Conservation (phyloP, 257 asterid genomes). For the Fraxinus anomala region DNA sequence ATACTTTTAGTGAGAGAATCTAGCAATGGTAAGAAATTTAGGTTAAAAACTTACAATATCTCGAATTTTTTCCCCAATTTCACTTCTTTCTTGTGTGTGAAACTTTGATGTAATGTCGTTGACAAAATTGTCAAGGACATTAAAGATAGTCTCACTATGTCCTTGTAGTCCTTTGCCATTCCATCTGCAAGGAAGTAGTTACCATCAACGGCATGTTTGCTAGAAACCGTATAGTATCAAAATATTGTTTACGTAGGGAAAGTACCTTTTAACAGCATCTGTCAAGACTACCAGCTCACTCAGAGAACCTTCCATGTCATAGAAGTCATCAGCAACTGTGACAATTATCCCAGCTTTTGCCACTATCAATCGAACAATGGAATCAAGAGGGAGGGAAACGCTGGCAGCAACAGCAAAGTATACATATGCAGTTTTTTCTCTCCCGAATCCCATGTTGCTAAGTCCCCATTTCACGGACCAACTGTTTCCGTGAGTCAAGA, state of each 20-base stretch:
- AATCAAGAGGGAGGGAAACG: constrained; percentile 40
- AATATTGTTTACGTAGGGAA: not conserved
- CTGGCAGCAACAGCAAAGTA: constrained; percentile 55
- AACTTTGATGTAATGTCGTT: constrained; percentile 30
- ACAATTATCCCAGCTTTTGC: constrained; percentile 55
- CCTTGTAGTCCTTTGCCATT: constrained; percentile 50
- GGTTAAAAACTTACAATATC: constrained; percentile 43
- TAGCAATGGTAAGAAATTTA: not conserved
- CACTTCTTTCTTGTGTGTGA: constrained; percentile 28
- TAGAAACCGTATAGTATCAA: not conserved
- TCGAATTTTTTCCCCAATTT: constrained; percentile 30
- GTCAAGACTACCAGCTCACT: constrained; percentile 44
- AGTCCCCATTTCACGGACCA: constrained; percentile 62
- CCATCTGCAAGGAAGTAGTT: constrained; percentile 45
- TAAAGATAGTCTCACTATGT: constrained; percentile 55
- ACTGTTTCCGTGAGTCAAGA: constrained; percentile 24
- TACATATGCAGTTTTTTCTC: constrained; percentile 53
- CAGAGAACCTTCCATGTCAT: constrained; percentile 57
- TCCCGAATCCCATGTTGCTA: constrained; percentile 63
- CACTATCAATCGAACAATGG: constrained; percentile 35
- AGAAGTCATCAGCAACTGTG: constrained; percentile 62
- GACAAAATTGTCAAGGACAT: constrained; percentile 56
- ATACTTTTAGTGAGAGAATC: not conserved
- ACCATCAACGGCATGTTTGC: not conserved
- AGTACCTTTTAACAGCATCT: constrained; percentile 48